Evolutionary conservation across 2,329 filamentous ascomycete genomes (phyloP).

Genomic region (Proliferodiscus dingleyae): DNA sequence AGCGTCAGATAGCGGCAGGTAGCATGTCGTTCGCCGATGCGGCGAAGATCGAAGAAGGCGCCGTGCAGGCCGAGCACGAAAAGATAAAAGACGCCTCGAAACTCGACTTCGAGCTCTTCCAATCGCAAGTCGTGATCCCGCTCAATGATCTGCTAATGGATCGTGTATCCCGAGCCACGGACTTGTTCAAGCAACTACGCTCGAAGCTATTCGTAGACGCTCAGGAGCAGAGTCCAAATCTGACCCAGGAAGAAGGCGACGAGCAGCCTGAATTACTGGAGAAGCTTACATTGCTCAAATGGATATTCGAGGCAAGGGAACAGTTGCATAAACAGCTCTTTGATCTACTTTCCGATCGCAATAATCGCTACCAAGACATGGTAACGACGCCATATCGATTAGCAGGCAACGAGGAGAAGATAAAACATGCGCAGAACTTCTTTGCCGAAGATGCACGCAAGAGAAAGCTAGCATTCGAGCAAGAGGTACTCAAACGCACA

Average conservation of each 20-base stretch:
- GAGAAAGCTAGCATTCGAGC: slow-evolving; percentile 65
- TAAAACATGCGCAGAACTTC: slow-evolving; percentile 73
- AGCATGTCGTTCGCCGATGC: slow-evolving; percentile 80
- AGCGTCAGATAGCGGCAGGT: slow-evolving; percentile 71
- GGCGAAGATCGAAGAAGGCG: slow-evolving; percentile 72
- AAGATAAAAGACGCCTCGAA: slow-evolving; percentile 70
- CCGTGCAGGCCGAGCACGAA: slow-evolving; percentile 64
- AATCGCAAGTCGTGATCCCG: slow-evolving; percentile 76
- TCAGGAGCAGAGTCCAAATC: slow-evolving; percentile 61
- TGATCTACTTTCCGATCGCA: slow-evolving; percentile 77
- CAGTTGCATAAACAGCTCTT: slow-evolving; percentile 78
- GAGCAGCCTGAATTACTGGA: slow-evolving; percentile 91
- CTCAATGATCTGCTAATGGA: slow-evolving; percentile 74
- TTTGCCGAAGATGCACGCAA: slow-evolving; percentile 74
- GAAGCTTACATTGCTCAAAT: slow-evolving; percentile 90
- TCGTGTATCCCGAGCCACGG: slow-evolving; percentile 67
- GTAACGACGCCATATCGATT: slow-evolving; percentile 75
- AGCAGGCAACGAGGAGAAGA: slow-evolving; percentile 72
- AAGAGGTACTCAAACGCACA: slow-evolving; percentile 66
- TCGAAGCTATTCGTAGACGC: slow-evolving; percentile 68
- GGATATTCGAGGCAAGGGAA: slow-evolving; percentile 95
- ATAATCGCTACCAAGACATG: slow-evolving; percentile 79
- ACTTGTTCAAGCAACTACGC: slow-evolving; percentile 72
- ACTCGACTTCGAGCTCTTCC: slow-evolving; percentile 78
- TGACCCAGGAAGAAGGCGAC: slow-evolving; percentile 90